Evolutionary conservation across 2,329 filamentous ascomycete genomes (phyloP).

Genomic region (Lecanicillium sp.): DNA sequence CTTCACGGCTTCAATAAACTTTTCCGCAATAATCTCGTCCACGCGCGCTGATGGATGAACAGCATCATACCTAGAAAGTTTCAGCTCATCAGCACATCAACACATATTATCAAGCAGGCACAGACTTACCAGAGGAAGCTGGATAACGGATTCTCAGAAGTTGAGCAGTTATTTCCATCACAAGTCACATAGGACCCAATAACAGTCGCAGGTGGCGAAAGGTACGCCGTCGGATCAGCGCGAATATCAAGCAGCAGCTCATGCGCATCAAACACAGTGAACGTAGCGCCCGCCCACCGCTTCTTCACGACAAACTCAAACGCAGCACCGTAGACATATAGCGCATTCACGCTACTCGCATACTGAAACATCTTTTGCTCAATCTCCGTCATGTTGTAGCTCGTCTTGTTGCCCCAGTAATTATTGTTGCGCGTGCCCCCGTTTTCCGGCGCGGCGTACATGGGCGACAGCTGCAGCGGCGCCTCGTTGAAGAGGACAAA

Average conservation of each 20-base stretch:
- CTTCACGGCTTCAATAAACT: no score
- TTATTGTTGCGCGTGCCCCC: slow-evolving; percentile 33
- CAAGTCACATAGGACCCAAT: slow-evolving; percentile 46
- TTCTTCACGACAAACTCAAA: slow-evolving; percentile 33
- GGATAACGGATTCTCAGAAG: slow-evolving; percentile 36
- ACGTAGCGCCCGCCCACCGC: slow-evolving; percentile 49
- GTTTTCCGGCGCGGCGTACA: slow-evolving; percentile 47
- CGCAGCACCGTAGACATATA: slow-evolving; percentile 42
- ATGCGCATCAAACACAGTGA: slow-evolving; percentile 63
- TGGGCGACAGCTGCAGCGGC: slow-evolving; percentile 57
- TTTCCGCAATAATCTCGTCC: slow-evolving; percentile 17
- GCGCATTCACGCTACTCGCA: slow-evolving; percentile 38
- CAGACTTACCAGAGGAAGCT: slow-evolving; percentile 57
- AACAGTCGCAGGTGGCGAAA: no score
- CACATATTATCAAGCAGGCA: neutral
- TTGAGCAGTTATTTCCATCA: slow-evolving; percentile 27
- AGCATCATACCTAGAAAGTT: slow-evolving; percentile 50
- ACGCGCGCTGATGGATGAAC: slow-evolving; percentile 64
- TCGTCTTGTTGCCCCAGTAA: slow-evolving; percentile 38
- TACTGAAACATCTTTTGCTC: slow-evolving; percentile 38
- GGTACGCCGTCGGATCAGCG: slow-evolving; percentile 49
- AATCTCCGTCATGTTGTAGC: slow-evolving; percentile 39
- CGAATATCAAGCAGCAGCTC: slow-evolving; percentile 58
- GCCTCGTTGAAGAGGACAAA: slow-evolving; percentile 66
- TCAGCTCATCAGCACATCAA: neutral